Percentiles rank a stretch among this genome's conserved stretches.
These are phyloP conservation scores for Cercospora sp. DNA, from an alignment of 2,329 filamentous ascomycete species.

Conservation along the genomic window DNA sequence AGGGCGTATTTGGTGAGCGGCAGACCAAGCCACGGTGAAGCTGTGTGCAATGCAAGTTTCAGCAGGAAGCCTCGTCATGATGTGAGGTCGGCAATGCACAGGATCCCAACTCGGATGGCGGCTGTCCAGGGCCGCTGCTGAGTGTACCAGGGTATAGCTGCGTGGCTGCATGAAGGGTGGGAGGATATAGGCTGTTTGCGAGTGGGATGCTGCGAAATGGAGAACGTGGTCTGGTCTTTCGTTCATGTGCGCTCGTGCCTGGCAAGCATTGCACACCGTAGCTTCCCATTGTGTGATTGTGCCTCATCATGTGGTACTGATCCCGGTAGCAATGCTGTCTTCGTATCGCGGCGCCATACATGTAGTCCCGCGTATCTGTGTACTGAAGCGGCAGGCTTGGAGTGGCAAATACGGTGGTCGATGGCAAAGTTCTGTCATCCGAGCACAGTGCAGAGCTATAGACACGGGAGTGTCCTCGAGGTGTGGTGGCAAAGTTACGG, in stretches of 20 bases:
- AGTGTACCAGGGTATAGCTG: slow-evolving; percentile 13
- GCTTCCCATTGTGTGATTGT: background rate
- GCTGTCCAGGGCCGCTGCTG: background rate
- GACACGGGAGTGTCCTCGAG: background rate
- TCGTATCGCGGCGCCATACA: background rate
- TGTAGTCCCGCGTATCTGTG: background rate
- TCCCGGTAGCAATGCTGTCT: background rate
- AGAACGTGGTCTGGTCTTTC: slow-evolving; percentile 6
- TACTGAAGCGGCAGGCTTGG: background rate
- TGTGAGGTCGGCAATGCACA: background rate
- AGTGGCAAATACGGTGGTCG: slow-evolving; percentile 1
- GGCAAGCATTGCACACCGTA: background rate
- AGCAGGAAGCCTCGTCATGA: background rate
- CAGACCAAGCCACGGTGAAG: background rate
- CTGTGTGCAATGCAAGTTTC: background rate
- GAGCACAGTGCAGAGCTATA: background rate
- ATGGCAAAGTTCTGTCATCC: background rate
- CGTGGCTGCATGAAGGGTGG: slow-evolving; percentile 1
- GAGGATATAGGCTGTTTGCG: background rate
- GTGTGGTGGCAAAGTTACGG: slow-evolving; percentile 7
- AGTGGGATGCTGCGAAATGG: background rate
- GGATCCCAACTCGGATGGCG: background rate
- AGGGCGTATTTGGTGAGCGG: background rate
- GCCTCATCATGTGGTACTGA: background rate
- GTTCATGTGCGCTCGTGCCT: background rate